Evolutionary conservation across 352 stramenopile species (phyloP), one percentile per base, ranked within the genome.

Genomic region (Albugo candida): DNA sequence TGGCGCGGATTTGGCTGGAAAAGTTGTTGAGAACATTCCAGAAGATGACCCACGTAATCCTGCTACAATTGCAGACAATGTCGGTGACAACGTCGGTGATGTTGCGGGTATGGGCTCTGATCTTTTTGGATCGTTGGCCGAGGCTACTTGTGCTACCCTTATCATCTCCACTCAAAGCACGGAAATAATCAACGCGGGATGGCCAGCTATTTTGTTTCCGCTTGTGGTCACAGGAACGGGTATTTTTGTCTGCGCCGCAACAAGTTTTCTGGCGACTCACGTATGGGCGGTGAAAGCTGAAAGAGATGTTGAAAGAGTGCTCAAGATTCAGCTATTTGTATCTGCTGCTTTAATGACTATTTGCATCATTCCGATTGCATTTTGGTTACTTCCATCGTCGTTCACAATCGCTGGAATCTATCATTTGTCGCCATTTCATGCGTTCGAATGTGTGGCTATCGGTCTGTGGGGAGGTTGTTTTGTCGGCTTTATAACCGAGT

Each of bases 81-180:
- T 99, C 41, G 95, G 95, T 64, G 95, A 99, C 75, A 99, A 99
- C 61, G 95, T 99, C 24, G 95, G 95, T 69, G 95, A 99, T 72
- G 94, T 99, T 45, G 95, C 95, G 42, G 95, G 95, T 71, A 99
- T 99, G 95, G 95, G 95, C 36, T 96, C 92, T 49, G 95, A 99
- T 89, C 81, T 99, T 12, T 99, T 99, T 63, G 95, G 94, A 59
- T 98, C 88, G 54, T 97, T 99, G 55, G 95, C 94, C 36, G 95
- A 98, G 62, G 80, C 93, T n/a, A 98, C 94, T 47, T 98, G 94
- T 64, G 95, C 95, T n/a, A 93, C 92, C 36, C 75, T 99, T 40
- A 92, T 99, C 13, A 97, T 99, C 58, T 95, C 92, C 53, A 84
- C 84, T 35, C 76, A 94, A 58, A 96, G 82, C 43, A 48, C 64